phyloP scores from a whole-genome alignment of 768 basidiomycete species.

The Atractiella rhizophila region DNA sequence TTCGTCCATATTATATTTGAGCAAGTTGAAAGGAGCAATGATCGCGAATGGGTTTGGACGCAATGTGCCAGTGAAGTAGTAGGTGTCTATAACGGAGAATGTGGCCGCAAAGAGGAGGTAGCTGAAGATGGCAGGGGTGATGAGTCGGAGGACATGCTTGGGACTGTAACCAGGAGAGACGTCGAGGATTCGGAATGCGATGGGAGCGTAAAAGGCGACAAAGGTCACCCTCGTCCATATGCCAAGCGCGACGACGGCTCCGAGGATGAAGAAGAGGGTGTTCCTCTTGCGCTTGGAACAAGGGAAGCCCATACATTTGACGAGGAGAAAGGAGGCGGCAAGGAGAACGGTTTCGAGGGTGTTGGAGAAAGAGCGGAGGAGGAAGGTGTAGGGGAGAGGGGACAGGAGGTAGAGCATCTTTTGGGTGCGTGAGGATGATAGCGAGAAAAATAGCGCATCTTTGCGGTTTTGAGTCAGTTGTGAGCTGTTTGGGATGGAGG shows the following conservation, averaged over 20 bases:
- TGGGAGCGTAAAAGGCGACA: slow-evolving; percentile 3
- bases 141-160: not conserved
- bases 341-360: slow-evolving; percentile 9
- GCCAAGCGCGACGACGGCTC: slow-evolving; percentile 1
- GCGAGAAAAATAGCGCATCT: not conserved
- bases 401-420: slow-evolving; percentile 5
- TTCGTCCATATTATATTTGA: slow-evolving; percentile 9
- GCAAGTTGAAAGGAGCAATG: slow-evolving; percentile 12
- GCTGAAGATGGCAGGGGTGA: not conserved
- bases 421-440: not conserved
- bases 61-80: not conserved
- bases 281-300: too few species aligned
- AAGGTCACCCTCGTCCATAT: slow-evolving; percentile 12
- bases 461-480: not conserved
- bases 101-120: not conserved
- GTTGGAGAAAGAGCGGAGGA: slow-evolving; percentile 14
- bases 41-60: not conserved
- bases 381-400: slow-evolving; percentile 8
- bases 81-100: not conserved
- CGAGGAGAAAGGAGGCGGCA: not conserved
- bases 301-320: not conserved
- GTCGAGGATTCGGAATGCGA: not conserved
- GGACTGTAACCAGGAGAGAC: too few species aligned
- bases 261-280: too few species aligned
- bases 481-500: too few species aligned